Evolutionary conservation across 2,329 filamentous ascomycete genomes (phyloP), one percentile per base, ranked within the genome.

Genomic region (Colletotrichum tropicale): DNA sequence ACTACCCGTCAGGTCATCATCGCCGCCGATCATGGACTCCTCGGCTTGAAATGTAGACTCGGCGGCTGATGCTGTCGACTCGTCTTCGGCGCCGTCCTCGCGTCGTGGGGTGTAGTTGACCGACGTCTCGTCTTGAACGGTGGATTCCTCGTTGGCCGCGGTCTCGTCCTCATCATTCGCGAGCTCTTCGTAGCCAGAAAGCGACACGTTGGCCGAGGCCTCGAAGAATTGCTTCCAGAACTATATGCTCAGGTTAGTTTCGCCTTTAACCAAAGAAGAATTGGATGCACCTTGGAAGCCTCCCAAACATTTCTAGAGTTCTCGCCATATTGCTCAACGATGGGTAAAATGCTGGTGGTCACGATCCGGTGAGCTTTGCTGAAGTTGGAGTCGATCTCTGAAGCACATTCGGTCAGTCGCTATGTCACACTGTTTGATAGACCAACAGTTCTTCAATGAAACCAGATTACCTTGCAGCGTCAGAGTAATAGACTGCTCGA

Each of bases 201-300:
- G 91, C 13, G 96, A 98, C 30, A 99, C 96, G 81, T 99, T 98
- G 83, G 97, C 97, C 64, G 96, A 98, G 43, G 97, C 96, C 86
- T 99, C 97, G 85, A 99, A 99, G 88, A 99, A 99, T 88, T 98
- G 96, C 86, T 99, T 99, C 97, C 97, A 99, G 86, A 99, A 99
- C 94, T 98, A 81, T 15, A 24, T 52, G n/a, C 43, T 21, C n/a
- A 70, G 32, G 24, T 24, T 30, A 18, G 70, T 34, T 38, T 48
- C 73, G 71, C 76, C 48, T 26, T 12, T 18, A 78, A 76, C 32
- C 66, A 38, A 77, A 15, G 76, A n/a, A n/a, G 74, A 9, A 21
- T 70, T 18, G 34, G 38, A 15, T 80, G 28, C 72, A 96, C 95
- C 91, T 98, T 98, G 70, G 96, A 98, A 26, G 96, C 96, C 80